Base-by-base conservation (phyloP, 768 basidiomycete genomes). In the Pilatotrama ljubarskyi region DNA sequence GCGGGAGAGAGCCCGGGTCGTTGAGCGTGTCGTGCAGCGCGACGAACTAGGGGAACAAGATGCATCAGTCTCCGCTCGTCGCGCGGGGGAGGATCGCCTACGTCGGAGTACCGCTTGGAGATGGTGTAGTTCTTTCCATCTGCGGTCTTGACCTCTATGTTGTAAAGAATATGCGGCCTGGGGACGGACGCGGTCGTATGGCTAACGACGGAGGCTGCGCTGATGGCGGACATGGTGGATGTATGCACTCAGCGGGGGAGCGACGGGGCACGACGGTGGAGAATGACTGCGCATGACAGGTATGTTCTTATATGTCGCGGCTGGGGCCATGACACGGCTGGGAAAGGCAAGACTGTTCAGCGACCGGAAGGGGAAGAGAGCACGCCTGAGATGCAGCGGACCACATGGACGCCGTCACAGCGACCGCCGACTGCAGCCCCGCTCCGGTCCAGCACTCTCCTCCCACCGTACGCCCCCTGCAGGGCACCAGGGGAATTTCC, bases 141-240 rank as follows among this genome's bases (percentile, higher is more conserved):
- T 46, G 72, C 69, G 3, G 70, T 62, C 25, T 59, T 72, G 35
- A 76, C 76, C 50, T 78, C 68, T 36, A 82, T 52, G 48, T 69
- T 67, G 64, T 82, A 83, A 35, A 81, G 69, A 62, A 83, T 74
- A 59, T 82, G 81, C 10, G 81, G 78, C 25, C 73, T 69, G 35
- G 81, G 80, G 10, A 60, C 66, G 17, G 80, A 81, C 48, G 77
- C 70, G 20, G 81, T 82, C 9, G 81, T 82, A 65, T 82, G 82
- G 41, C 69, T 69, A 29, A 67, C 63, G 58, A 81, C 78, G 13
- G 75, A 69, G 38, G 74, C 70, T 13, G 41, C 55, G 14, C 57
- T 36, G 40, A 67, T 26, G 47, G 24, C 20, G 26, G 55, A 2
- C 55, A 57, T 57, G 47, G 18, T 24, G 47, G 40, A n/a, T 53